Percentiles rank a stretch among this genome's conserved stretches.
Evolutionary conservation across 345 rosid genomes (phyloP).

Genomic region (Melaleuca quinquenervia): DNA sequence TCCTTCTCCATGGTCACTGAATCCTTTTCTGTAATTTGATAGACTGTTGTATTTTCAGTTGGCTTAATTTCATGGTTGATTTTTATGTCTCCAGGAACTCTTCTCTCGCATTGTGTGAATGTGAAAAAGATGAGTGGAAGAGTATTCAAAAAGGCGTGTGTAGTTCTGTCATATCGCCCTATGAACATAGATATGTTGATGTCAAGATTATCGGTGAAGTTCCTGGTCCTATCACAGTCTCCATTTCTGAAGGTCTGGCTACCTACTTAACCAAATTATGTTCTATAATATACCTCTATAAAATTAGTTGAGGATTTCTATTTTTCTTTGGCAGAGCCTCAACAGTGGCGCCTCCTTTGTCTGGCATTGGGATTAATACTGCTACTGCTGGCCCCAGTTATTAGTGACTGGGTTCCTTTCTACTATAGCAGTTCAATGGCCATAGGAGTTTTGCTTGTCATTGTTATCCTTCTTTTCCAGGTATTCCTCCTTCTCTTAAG

Average conservation of each 20-base stretch:
- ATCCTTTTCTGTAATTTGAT: background rate
- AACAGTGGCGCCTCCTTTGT: conserved; percentile 70
- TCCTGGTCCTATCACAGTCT: conserved; percentile 36
- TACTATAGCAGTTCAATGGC: conserved; percentile 92
- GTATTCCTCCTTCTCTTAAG: conserved; percentile 19
- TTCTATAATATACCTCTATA: background rate
- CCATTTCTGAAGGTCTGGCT: conserved; percentile 47
- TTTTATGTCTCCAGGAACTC: conserved; percentile 40
- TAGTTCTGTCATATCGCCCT: conserved; percentile 71
- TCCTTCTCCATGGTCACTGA: background rate
- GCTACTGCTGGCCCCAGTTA: conserved; percentile 61
- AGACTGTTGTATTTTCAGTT: background rate
- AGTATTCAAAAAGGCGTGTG: conserved; percentile 51
- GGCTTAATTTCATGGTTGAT: background rate
- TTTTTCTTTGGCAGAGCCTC: conserved; percentile 44
- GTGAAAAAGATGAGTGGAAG: conserved; percentile 70
- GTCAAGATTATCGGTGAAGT: conserved; percentile 43
- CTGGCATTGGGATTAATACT: conserved; percentile 51
- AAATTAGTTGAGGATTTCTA: background rate
- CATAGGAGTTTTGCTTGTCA: conserved; percentile 74
- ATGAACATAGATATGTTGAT: conserved; percentile 58
- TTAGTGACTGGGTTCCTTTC: conserved; percentile 90
- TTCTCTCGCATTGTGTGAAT: conserved; percentile 55
- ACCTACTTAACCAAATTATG: background rate
- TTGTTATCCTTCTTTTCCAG: conserved; percentile 76